phyloP scores from a whole-genome alignment of 108 stramenopile species.

The Fragilariopsis cylindrus region DNA sequence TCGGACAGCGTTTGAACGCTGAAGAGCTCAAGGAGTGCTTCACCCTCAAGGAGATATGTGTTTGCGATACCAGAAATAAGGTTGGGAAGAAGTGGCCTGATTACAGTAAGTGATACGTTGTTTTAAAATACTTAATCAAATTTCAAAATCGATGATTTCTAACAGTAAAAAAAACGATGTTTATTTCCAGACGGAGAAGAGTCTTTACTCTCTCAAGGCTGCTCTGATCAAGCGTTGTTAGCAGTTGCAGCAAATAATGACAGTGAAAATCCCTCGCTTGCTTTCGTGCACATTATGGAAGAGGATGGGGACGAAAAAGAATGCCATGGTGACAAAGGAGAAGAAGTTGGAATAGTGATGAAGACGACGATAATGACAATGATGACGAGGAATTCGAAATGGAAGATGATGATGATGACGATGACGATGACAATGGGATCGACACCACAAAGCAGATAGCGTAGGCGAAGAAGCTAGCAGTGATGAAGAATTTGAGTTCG shows the following conservation, averaged over 20 bases:
- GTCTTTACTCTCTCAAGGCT: constrained; percentile 33
- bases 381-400: neutral
- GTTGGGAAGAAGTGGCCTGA: constrained; percentile 65
- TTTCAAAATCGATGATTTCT: too few relatives aligned
- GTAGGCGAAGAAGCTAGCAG: constrained; percentile 7
- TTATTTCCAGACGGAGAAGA: constrained; percentile 20
- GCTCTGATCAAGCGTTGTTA: constrained; percentile 44
- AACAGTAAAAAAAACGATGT: too few relatives aligned
- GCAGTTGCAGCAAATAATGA: constrained; percentile 35
- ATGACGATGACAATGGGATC: neutral
- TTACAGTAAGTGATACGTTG: constrained; percentile 25
- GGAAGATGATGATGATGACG: constrained; percentile 14
- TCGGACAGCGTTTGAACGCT: constrained; percentile 42
- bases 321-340: neutral
- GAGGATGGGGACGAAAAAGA: constrained; percentile 1
- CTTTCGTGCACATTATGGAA: constrained; percentile 55
- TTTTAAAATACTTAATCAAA: too few relatives aligned
- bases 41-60: constrained; percentile 52
- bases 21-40: constrained; percentile 82
- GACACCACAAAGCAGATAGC: constrained; percentile 8
- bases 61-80: constrained; percentile 75
- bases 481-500: constrained; percentile 36
- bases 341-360: neutral
- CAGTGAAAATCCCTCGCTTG: constrained; percentile 9
- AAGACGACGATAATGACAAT: neutral